Base-by-base conservation (phyloP, 371 early-diverging fungal genomes). In the Capniomyces stellatus region DNA sequence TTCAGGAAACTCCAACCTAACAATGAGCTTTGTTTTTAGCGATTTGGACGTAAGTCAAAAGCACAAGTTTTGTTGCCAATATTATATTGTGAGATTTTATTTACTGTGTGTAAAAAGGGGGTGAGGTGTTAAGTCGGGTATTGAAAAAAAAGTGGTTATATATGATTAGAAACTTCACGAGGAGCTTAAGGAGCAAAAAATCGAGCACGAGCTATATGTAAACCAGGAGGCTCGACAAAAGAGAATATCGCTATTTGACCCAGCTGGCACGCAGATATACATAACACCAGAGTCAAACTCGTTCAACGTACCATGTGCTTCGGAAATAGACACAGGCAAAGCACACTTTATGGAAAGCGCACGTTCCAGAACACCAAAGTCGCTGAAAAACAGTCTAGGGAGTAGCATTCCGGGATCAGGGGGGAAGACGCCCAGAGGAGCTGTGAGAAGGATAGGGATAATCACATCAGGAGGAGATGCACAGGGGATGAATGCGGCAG, bases 381-480 rank as follows among this genome's bases (percentile, higher is more conserved):
- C n/a, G n/a, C n/a, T n/a, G n/a, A n/a, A n/a, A n/a, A 15, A 35
- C 35, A 10, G 10, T 6, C 35, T 6, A 35, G 15, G 35, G 15
- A 15, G 35, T 35, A 35, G 35, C 15, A 15, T 15, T 10, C 10
- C 35, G 15, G 10, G 10, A 10, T 35, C 35, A 35, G 35, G 35
- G 15, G 15, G 10, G 15, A 35, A 15, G 10, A 35, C 35, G 35
- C 35, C 35, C 10, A 6, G 15, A 35, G 6, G 15, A 6, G 35
- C 10, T 6, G n/a, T 12, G 29, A 70, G 61, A 49, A 57, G 58
- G 53, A 69, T 69, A 59, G 69, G 69, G 6, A 62, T 99, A 21
- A 62, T 99, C 49, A 99, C 99, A 19, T 88, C 89, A 51, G 99
- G 99, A 41, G 99, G 99, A 44, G 99, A 99, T 73, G 82, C 93